Conservation (phyloP, 352 stramenopile genomes). For the Globisporangium mamillatum region DNA sequence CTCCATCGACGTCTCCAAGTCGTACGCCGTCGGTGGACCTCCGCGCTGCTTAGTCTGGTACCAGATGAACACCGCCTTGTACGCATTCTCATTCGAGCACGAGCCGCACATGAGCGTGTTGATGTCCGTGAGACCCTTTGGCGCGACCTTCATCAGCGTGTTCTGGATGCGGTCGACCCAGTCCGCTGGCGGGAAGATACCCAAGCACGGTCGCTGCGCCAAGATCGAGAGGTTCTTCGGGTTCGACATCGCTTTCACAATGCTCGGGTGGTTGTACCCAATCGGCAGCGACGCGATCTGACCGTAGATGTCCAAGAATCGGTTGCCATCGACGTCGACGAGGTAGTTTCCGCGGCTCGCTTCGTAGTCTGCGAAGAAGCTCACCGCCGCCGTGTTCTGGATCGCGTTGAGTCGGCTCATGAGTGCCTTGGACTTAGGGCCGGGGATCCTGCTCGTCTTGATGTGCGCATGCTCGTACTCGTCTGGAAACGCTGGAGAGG, state of each 20-base stretch:
- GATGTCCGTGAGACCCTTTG: constrained; percentile 54
- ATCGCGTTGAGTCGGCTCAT: constrained; percentile 45
- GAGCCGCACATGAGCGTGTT: constrained; percentile 88
- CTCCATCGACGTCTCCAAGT: constrained; percentile 70
- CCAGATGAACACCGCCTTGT: constrained; percentile 89
- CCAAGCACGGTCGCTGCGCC: constrained; percentile 70
- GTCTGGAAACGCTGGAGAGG: constrained; percentile 54
- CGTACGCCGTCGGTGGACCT: constrained; percentile 53
- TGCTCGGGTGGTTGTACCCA: constrained; percentile 84
- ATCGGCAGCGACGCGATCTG: constrained; percentile 83
- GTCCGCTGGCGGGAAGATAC: constrained; percentile 71
- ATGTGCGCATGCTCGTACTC: constrained; percentile 54
- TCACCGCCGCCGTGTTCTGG: constrained; percentile 67
- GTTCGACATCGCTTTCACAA: constrained; percentile 60
- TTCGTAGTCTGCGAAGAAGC: constrained; percentile 80
- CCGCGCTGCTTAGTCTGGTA: constrained; percentile 73
- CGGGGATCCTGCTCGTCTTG: constrained; percentile 53
- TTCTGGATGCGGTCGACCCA: constrained; percentile 70
- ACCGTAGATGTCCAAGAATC: constrained; percentile 79
- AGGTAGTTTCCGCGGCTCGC: constrained; percentile 81
- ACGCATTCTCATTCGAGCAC: constrained; percentile 86
- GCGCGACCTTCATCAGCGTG: constrained; percentile 59
- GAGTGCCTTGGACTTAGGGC: constrained; percentile 61
- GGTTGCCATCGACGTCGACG: constrained; percentile 83
- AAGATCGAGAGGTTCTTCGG: constrained; percentile 64